Conservation (phyloP, 1,284 basidiomycete genomes). For the Tilletia horrida region DNA sequence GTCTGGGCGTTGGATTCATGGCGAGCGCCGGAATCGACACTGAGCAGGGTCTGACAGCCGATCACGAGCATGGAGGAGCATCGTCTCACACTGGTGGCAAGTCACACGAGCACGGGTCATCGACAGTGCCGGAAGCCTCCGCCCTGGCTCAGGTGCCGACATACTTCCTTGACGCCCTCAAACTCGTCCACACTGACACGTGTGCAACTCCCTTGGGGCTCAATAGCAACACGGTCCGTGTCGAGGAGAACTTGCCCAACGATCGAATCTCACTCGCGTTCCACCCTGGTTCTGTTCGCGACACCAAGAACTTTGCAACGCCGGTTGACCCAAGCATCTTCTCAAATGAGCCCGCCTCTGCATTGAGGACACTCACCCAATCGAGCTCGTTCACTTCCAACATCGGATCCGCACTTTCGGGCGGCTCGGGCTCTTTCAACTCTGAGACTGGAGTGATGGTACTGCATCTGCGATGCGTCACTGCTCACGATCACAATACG, state of each 20-base stretch:
- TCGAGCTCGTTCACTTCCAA: constrained; percentile 16
- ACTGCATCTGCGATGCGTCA: constrained; percentile 28
- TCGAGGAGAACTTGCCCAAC: not conserved
- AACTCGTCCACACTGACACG: not conserved
- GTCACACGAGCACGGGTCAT: not conserved
- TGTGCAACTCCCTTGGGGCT: not conserved
- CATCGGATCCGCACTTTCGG: constrained; percentile 3
- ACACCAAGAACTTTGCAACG: constrained; percentile 7
- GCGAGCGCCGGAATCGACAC: constrained; percentile 1
- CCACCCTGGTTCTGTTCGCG: not conserved
- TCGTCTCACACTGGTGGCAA: not conserved
- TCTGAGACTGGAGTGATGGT: constrained; percentile 12
- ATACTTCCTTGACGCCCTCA: constrained; percentile 13
- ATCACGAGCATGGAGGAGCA: not conserved
- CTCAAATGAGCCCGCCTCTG: constrained; percentile 3
- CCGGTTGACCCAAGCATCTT: constrained; percentile 8
- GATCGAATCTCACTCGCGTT: constrained; percentile 15
- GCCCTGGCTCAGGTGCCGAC: constrained; percentile 5
- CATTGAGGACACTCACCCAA: constrained; percentile 20
- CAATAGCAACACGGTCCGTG: not conserved
- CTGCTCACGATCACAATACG: constrained; percentile 33
- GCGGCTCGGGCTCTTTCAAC: not conserved
- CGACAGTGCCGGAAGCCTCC: not conserved
- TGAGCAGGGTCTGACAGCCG: constrained; percentile 3
- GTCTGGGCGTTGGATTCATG: constrained; percentile 13